Evolutionary conservation across 129 eudicot genomes (phyloP).

Genomic region (Escallonia rubra): DNA sequence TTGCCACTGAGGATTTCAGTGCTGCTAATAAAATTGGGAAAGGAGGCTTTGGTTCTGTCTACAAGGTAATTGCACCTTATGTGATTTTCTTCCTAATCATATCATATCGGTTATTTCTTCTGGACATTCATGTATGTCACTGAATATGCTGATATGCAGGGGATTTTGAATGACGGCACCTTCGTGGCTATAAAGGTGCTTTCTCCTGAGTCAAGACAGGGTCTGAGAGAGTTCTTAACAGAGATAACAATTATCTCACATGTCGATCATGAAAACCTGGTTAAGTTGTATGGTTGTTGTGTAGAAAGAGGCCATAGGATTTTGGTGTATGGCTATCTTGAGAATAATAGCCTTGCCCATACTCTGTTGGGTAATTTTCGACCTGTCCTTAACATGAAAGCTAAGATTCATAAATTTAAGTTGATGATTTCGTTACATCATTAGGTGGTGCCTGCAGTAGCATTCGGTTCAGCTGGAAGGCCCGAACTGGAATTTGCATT

Average conservation of each 20-base stretch:
- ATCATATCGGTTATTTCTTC: too few species aligned
- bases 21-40: conserved; percentile 65
- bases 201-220: conserved; percentile 73
- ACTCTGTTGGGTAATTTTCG: conserved; percentile 61
- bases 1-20: conserved; percentile 57
- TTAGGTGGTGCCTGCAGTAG: conserved; percentile 39
- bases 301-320: conserved; percentile 63
- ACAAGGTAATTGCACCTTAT: conserved; percentile 49
- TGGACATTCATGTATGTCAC: conserved; percentile 1
- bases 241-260: conserved; percentile 67
- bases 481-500: conserved; percentile 58
- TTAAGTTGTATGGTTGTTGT: conserved; percentile 79
- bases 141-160: conserved; percentile 36
- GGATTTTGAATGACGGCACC: conserved; percentile 62
- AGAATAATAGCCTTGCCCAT: conserved; percentile 81
- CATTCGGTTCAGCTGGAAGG: conserved; percentile 56
- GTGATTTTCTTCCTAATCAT: background rate
- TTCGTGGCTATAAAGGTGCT: conserved; percentile 77
- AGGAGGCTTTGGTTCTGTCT: conserved; percentile 91
- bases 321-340: conserved; percentile 80
- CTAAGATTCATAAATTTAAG: too few species aligned
- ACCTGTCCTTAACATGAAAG: background rate
- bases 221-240: conserved; percentile 62
- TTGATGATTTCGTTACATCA: too few species aligned
- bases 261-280: conserved; percentile 76